Base-by-base conservation (phyloP, 352 stramenopile genomes). In the Globisporangium middletonii region DNA sequence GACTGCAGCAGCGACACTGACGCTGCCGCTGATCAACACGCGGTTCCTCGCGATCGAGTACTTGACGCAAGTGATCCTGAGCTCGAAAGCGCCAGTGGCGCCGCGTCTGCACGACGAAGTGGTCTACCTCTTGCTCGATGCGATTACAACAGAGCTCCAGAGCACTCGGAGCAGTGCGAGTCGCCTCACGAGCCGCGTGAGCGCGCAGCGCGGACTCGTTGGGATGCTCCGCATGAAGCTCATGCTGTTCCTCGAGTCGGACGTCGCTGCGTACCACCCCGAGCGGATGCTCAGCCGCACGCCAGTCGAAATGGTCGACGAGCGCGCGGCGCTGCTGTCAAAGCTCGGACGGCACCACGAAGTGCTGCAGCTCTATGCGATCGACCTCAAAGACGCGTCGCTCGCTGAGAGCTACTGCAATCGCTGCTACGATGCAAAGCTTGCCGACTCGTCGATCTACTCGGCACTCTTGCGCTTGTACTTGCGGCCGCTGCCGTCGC, bases 391-490 rank as follows among this genome's bases (percentile, higher is more conserved):
- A 11, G 83, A 94, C 57, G 68, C 83, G 33, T 69, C 75, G 26
- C 64, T 92, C 18, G 84, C 84, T 0, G 84, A 94, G 53, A 65
- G 69, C 1, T 92, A 94, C 51, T 92, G 84, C 65, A 91, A 94
- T 51, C 75, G 77, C 19, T 92, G 81, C 64, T 94, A 83, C 60
- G 77, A 89, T 38, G 70, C 68, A 1, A 90, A 90, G 48, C 67
- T 80, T 30, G 79, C 77, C 0, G 84, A 92, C 37, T 79, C 79
- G 9, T 92, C 79, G 37, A 92, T 94, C 43, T 94, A 94, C 58
- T 89, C 83, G 28, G 86, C 77, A 18, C 55, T 94, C 43, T 60
- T 94, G 27, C 81, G 71, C 9, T 71, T 90, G 50, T 92, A 92
- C 57, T 63, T 94, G 44, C 77, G 81, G 15, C 79, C 83, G 4